Conservation (phyloP, 768 basidiomycete genomes). For the Termitomyces eurrhizus region DNA sequence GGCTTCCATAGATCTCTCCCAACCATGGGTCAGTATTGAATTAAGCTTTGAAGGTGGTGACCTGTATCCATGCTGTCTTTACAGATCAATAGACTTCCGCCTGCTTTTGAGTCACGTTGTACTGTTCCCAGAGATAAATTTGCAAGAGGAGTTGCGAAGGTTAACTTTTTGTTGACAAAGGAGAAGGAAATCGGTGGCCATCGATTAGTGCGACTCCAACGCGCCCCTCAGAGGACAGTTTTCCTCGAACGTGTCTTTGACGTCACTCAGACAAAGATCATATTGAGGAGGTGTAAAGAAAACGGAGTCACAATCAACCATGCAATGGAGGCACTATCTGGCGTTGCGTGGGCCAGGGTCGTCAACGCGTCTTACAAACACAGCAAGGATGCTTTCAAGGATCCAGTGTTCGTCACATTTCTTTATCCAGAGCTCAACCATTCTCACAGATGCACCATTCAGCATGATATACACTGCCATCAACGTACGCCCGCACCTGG, state of each 20-base stretch:
- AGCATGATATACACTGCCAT: conserved; percentile 70
- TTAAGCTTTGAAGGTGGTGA: neutral
- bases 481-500: conserved; percentile 53
- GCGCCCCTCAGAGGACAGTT: conserved; percentile 30
- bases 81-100: conserved; percentile 19
- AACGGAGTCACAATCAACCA: conserved; percentile 59
- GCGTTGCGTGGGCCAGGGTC: conserved; percentile 49
- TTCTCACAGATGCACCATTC: neutral
- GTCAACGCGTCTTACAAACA: neutral
- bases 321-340: conserved; percentile 55
- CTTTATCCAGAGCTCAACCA: neutral
- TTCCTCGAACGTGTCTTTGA: conserved; percentile 27
- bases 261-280: conserved; percentile 32
- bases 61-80: neutral
- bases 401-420: conserved; percentile 17
- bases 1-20: conserved; percentile 11
- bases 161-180: conserved; percentile 45
- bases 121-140: conserved; percentile 15
- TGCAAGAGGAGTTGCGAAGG: conserved; percentile 35
- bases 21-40: conserved; percentile 18
- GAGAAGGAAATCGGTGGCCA: conserved; percentile 57
- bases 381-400: conserved; percentile 21
- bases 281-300: conserved; percentile 54
- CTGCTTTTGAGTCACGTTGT: conserved; percentile 25
- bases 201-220: conserved; percentile 38